Conservation (phyloP, 2,329 filamentous ascomycete genomes). For the Aspergillus tubingensis region DNA sequence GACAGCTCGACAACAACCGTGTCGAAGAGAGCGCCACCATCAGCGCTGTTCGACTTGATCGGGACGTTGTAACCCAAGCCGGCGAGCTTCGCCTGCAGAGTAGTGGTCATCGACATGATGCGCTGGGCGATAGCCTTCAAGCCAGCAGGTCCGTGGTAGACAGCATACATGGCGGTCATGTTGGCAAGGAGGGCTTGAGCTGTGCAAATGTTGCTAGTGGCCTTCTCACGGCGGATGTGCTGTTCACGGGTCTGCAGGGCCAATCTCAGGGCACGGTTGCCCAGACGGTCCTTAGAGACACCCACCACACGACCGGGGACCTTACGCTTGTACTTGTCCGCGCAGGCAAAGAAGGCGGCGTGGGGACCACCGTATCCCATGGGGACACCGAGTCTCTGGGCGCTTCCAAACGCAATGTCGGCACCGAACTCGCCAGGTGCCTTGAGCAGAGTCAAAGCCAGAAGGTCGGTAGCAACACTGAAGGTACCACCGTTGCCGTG, state of each 20-base stretch:
- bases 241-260: conserved; percentile 92
- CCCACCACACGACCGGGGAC: conserved; percentile 90
- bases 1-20: conserved; percentile 70
- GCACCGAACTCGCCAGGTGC: conserved; percentile 93
- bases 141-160: conserved; percentile 87
- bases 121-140: conserved; percentile 81
- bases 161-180: conserved; percentile 91
- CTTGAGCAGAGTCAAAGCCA: conserved; percentile 82
- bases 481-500: conserved; percentile 78
- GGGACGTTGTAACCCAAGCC: conserved; percentile 65
- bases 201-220: conserved; percentile 96
- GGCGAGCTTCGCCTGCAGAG: conserved; percentile 66
- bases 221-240: conserved; percentile 94
- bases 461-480: conserved; percentile 83
- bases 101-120: conserved; percentile 69
- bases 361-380: conserved; percentile 94
- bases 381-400: conserved; percentile 88
- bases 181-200: conserved; percentile 92
- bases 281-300: conserved; percentile 85
- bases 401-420: conserved; percentile 90
- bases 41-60: conserved; percentile 57
- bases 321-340: conserved; percentile 89
- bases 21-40: conserved; percentile 70
- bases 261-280: conserved; percentile 76
- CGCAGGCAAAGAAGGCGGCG: conserved; percentile 91